Evolutionary conservation across 1,284 basidiomycete species (phyloP), one percentile per base, ranked within the genome.

Genomic region (Spongispora temasekensis): DNA sequence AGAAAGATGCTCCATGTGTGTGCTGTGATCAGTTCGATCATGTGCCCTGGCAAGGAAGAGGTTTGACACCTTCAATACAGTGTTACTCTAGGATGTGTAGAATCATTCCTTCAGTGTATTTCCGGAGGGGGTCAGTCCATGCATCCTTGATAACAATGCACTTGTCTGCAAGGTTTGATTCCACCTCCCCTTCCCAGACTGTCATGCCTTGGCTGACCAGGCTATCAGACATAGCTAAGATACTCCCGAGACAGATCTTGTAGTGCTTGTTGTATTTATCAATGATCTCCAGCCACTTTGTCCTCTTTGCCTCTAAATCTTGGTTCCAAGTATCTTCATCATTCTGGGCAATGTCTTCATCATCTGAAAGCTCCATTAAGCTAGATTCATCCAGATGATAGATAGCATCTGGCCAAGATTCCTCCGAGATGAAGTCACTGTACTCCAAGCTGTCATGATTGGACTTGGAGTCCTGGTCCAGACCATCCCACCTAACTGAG

Each of bases 41-140:
- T 46, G 9, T 4, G 21, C 23, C 21, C 21, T 12, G 12, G n/a
- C 42, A n/a, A 46, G 42, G 23, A 46, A 46, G 13, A 46, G 42
- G 21, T 46, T 46, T 3, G 23, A 46, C n/a, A 15, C 42, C 42
- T 46, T 46, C 13, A 23, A 46, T 46, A 13, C 7, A 7, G 25
- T 46, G 42, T 23, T 46, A 23, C 21, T 46, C 9, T 23, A 46
- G 42, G 15, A 46, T 21, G 8, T 30, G n/a, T 2, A 64, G 19
- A 15, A 63, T 62, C 23, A 50, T 54, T 2, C 53, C 60, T n/a
- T 61, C 44, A 3, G 30, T 55, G 19, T 58, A 61, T 34, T 61
- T 63, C 30, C 56, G 30, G 1, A 63, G 35, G 4, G 61, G 59
- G n/a, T 64, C 53, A 2, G 48, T 64, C 57, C 61, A 63, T 0